A percentile compares a stretch with the other conserved stretches of the same genome.
These are phyloP conservation scores for Verruconis gallopava DNA, from an alignment of 2,329 filamentous ascomycete genomes.

Conservation along the genomic window DNA sequence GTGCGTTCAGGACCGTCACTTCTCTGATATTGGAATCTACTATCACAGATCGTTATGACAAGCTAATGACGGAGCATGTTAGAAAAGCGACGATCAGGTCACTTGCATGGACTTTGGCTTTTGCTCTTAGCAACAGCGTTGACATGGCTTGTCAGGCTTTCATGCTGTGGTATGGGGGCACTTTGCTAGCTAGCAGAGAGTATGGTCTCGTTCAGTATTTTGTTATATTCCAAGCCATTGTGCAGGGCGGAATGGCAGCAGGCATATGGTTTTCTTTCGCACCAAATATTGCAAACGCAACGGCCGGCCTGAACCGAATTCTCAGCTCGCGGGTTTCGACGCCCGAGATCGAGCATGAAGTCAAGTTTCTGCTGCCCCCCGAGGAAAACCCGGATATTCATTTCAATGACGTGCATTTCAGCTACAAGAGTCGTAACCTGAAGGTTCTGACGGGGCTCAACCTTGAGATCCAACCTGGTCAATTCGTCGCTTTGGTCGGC, in stretches of 20 bases:
- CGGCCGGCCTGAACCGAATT: conserved; percentile 24
- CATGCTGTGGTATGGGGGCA: conserved; percentile 41
- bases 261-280: conserved; percentile 32
- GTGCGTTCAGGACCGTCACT: conserved; percentile 59
- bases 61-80: conserved; percentile 47
- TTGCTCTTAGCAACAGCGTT: conserved; percentile 56
- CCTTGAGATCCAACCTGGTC: conserved; percentile 39
- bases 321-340: conserved; percentile 20
- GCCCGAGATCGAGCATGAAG: conserved; percentile 8
- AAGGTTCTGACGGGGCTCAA: conserved; percentile 34
- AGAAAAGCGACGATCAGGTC: conserved; percentile 47
- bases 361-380: conserved; percentile 11
- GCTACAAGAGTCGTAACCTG: conserved; percentile 17
- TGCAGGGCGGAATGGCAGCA: conserved; percentile 30
- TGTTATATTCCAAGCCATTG: conserved; percentile 39
- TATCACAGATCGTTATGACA: conserved; percentile 49
- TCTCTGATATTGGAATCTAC: conserved; percentile 56
- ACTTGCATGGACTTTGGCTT: conserved; percentile 49
- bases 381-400: conserved; percentile 15
- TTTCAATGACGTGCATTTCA: conserved; percentile 14
- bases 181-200: conserved; percentile 30
- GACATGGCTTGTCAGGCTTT: conserved; percentile 51
- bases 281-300: conserved; percentile 26
- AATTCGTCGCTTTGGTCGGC: conserved; percentile 59
- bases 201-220: conserved; percentile 37